Percentiles rank a stretch among this genome's conserved stretches.
Evolutionary conservation across 2,329 filamentous ascomycete species (phyloP).

Genomic region (Sclerotinia nivalis): DNA sequence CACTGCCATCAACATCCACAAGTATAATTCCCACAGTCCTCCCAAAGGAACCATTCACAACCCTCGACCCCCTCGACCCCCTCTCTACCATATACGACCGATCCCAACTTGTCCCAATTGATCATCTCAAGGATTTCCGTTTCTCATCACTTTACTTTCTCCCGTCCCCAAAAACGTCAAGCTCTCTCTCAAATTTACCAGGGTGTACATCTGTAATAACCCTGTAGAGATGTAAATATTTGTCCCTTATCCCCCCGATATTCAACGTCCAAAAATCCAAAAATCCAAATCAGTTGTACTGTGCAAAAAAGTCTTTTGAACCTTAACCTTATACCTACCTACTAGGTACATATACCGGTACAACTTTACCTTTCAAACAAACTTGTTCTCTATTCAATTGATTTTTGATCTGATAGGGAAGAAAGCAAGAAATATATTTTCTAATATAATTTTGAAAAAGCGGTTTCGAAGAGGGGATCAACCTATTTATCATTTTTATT

Average conservation of each 20-base stretch:
- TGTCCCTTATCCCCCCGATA: constrained; percentile 7
- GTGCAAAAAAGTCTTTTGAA: not conserved
- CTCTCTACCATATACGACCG: not conserved
- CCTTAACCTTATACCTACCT: not conserved
- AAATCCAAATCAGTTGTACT: not conserved
- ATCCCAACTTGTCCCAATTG: constrained; percentile 1
- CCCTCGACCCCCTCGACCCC: not conserved
- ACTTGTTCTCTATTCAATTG: not conserved
- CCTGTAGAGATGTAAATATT: constrained; percentile 3
- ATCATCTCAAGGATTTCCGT: constrained; percentile 16
- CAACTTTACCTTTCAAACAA: not conserved
- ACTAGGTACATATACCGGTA: not conserved
- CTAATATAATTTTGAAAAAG: not conserved
- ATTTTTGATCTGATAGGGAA: not conserved
- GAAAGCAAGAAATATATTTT: not conserved
- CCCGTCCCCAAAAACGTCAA: not conserved
- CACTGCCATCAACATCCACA: constrained; percentile 13
- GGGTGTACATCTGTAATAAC: constrained; percentile 1
- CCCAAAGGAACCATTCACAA: not conserved
- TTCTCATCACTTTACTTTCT: constrained; percentile 5
- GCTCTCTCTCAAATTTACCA: not conserved
- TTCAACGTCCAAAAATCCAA: not conserved
- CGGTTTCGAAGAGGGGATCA: not conserved
- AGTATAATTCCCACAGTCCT: constrained; percentile 2
- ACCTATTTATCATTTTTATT: not conserved